Evolutionary conservation across 345 rosid species (phyloP).

Genomic region (Chamaenerion angustifolium): DNA sequence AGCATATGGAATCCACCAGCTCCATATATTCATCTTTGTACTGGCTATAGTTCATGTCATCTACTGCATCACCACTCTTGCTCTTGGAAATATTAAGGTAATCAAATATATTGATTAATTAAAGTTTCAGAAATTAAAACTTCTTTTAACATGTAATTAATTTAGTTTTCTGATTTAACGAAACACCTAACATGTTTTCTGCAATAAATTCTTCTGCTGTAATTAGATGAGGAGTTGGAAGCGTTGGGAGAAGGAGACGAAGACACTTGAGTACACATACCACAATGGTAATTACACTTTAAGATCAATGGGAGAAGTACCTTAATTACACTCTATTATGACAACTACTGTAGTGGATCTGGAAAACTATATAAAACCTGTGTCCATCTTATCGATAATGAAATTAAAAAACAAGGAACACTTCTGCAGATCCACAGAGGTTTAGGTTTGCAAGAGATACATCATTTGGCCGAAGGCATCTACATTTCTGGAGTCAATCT

Average conservation of each 20-base stretch:
- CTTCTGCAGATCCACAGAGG: conserved; percentile 74
- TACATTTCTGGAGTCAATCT: conserved; percentile 59
- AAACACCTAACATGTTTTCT: no score
- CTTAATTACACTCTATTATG: no score
- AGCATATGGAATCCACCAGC: conserved; percentile 68
- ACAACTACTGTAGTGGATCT: no score
- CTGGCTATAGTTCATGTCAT: conserved; percentile 67
- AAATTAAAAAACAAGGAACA: no score
- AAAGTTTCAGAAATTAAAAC: neutral
- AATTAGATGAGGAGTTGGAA: conserved; percentile 82
- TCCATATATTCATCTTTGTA: conserved; percentile 75
- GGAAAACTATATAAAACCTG: no score
- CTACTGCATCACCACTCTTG: conserved; percentile 54
- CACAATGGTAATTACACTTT: conserved; percentile 23
- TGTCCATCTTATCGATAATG: no score
- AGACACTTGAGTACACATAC: conserved; percentile 61
- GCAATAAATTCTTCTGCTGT: neutral
- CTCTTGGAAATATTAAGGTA: conserved; percentile 65
- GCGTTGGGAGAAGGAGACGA: conserved; percentile 75
- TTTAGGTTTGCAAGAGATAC: conserved; percentile 92
- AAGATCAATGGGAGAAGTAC: neutral
- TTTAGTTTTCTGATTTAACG: no score
- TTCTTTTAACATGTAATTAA: no score
- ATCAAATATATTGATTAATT: conserved; percentile 19
- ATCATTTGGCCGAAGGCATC: conserved; percentile 78